Conservation (phyloP, 2,329 filamentous ascomycete species). For the Diaporthe australafricana region DNA sequence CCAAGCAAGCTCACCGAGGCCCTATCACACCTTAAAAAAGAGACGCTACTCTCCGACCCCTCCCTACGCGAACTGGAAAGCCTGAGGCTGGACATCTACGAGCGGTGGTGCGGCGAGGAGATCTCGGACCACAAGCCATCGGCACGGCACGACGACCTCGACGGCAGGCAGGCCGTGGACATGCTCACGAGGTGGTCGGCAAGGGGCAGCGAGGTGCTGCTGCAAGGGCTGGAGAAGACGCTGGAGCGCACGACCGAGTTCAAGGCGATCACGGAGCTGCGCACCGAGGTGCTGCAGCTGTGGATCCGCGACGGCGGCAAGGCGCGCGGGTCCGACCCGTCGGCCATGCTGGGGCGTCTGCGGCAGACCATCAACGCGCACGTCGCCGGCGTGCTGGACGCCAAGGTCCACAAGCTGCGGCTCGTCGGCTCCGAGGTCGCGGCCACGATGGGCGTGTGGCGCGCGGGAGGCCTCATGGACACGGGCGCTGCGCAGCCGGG, state of each 20-base stretch:
- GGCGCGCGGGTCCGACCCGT: slow-evolving; percentile 74
- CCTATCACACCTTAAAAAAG: slow-evolving; percentile 75
- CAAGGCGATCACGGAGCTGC: slow-evolving; percentile 74
- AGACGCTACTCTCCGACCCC: slow-evolving; percentile 78
- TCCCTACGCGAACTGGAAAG: slow-evolving; percentile 75
- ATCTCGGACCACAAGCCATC: slow-evolving; percentile 89
- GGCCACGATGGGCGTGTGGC: slow-evolving; percentile 71
- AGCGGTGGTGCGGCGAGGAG: slow-evolving; percentile 84
- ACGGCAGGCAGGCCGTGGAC: slow-evolving; percentile 68
- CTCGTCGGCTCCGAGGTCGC: slow-evolving; percentile 74
- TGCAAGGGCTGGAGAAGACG: slow-evolving; percentile 71
- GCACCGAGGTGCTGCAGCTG: slow-evolving; percentile 76
- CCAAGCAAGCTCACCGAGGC: slow-evolving; percentile 78
- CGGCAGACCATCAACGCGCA: slow-evolving; percentile 76
- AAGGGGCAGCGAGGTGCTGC: slow-evolving; percentile 67
- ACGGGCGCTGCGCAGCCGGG: slow-evolving; percentile 60
- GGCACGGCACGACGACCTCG: slow-evolving; percentile 83
- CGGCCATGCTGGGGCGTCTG: slow-evolving; percentile 75
- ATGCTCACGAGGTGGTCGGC: slow-evolving; percentile 74
- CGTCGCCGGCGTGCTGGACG: slow-evolving; percentile 71
- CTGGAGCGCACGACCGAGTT: slow-evolving; percentile 74
- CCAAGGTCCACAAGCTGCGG: slow-evolving; percentile 72
- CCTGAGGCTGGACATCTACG: slow-evolving; percentile 81
- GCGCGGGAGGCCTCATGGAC: slow-evolving; percentile 62
- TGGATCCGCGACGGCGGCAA: slow-evolving; percentile 79